Evolutionary conservation across 2,329 filamentous ascomycete genomes (phyloP).

Genomic region (Colletotrichum tropicale): DNA sequence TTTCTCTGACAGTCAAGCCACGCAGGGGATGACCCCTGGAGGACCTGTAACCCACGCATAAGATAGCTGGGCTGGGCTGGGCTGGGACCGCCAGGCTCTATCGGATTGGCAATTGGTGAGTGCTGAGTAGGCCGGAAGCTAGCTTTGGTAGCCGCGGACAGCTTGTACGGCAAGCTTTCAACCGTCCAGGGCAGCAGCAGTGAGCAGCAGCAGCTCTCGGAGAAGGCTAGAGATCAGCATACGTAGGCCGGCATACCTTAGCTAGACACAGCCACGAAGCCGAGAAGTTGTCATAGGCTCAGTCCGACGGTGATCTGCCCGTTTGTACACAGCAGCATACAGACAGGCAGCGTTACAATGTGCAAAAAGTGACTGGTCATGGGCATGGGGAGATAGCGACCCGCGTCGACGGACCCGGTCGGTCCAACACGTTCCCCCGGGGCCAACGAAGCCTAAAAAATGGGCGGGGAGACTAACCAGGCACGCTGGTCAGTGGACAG

Average conservation of each 20-base stretch:
- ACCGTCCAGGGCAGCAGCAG: neutral
- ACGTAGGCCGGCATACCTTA: neutral
- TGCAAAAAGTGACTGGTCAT: neutral
- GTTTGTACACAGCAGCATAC: neutral
- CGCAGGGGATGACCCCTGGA: conserved; percentile 4
- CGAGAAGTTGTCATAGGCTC: conserved; percentile 1
- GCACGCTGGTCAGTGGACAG: neutral
- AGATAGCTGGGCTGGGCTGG: neutral
- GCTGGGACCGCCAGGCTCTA: neutral
- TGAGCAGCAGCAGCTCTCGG: neutral
- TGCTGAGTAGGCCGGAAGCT: neutral
- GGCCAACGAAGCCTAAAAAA: conserved; percentile 16
- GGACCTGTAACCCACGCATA: conserved; percentile 4
- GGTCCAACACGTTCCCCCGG: conserved; percentile 15
- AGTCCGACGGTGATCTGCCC: neutral
- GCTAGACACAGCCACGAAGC: conserved; percentile 14
- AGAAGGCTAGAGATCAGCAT: neutral
- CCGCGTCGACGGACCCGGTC: conserved; percentile 15
- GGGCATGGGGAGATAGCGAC: neutral
- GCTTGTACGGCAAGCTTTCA: neutral
- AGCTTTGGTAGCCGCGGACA: neutral
- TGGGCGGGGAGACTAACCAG: conserved; percentile 3
- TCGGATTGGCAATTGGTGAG: neutral
- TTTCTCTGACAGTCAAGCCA: conserved; percentile 9
- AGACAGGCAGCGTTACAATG: neutral